phyloP scores from a whole-genome alignment of 345 rosid genomes.

The Eucalyptus tenuipes region DNA sequence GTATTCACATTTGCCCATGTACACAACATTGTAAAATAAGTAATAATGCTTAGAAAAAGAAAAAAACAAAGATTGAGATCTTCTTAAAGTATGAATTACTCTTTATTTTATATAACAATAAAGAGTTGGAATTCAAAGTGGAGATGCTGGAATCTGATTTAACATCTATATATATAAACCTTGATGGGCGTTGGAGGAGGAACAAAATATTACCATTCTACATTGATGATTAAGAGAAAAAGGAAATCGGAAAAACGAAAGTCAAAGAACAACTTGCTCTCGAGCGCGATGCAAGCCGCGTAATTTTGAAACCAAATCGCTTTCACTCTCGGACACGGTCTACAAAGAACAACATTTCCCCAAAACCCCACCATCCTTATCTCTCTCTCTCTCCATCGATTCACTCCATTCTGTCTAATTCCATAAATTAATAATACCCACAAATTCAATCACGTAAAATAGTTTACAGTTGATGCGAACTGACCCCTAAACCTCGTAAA shows the following conservation, averaged over 20 bases:
- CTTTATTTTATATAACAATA: not conserved
- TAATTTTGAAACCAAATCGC: conserved; percentile 12
- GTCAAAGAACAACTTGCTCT: not conserved
- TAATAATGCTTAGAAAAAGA: not conserved
- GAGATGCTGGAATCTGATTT: not conserved
- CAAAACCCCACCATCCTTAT: not conserved
- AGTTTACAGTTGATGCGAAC: not conserved
- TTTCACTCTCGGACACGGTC: not conserved
- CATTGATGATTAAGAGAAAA: not conserved
- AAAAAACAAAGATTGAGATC: not conserved
- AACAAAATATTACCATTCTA: not conserved
- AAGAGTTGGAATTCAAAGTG: not conserved
- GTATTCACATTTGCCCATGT: not conserved
- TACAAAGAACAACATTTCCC: not conserved
- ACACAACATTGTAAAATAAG: not conserved
- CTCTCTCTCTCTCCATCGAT: not conserved
- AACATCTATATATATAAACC: not conserved
- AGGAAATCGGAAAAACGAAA: not conserved
- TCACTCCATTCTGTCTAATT: not conserved
- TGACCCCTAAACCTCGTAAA: not conserved
- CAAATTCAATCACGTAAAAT: not conserved
- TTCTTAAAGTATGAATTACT: not conserved
- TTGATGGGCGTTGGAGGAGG: not conserved
- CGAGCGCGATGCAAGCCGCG: conserved; percentile 31
- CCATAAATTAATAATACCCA: not conserved